Evolutionary conservation across 441 rosid species (phyloP).

Genomic region (Lepidium campestre): DNA sequence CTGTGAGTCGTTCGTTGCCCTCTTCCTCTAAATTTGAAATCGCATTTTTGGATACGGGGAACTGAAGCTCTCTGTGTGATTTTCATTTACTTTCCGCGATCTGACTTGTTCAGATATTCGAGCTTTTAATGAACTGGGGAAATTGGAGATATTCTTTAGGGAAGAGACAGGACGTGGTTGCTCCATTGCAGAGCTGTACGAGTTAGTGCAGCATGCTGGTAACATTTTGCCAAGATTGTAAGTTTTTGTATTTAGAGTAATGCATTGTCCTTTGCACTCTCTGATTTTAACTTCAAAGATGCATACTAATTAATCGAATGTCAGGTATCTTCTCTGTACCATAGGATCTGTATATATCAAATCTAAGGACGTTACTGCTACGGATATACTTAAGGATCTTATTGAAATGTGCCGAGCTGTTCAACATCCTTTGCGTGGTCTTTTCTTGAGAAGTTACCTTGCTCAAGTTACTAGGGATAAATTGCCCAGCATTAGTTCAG

Average conservation of each 20-base stretch:
- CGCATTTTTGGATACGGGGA: neutral
- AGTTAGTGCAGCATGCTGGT: slow-evolving; percentile 97
- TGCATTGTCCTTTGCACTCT: neutral
- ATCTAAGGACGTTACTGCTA: slow-evolving; percentile 68
- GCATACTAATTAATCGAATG: neutral
- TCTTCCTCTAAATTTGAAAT: neutral
- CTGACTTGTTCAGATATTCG: slow-evolving; percentile 61
- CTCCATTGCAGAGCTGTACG: slow-evolving; percentile 90
- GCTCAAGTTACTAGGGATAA: slow-evolving; percentile 71
- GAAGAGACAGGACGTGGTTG: slow-evolving; percentile 87
- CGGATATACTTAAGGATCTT: slow-evolving; percentile 74
- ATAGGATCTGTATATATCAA: slow-evolving; percentile 75
- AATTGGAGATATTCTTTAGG: slow-evolving; percentile 82
- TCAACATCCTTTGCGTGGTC: slow-evolving; percentile 80
- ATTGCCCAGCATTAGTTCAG: slow-evolving; percentile 63
- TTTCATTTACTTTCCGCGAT: slow-evolving; percentile 1
- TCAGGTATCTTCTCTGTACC: slow-evolving; percentile 72
- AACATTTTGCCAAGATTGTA: slow-evolving; percentile 97
- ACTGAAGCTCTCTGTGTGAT: neutral
- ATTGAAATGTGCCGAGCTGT: slow-evolving; percentile 82
- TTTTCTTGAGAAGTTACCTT: slow-evolving; percentile 75
- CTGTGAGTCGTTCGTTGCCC: slow-evolving; percentile 43
- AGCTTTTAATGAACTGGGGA: slow-evolving; percentile 88
- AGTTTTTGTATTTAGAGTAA: slow-evolving; percentile 25
- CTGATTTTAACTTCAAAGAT: neutral